Base-by-base conservation (phyloP, 257 asterid species). In the Solanum pinnatisectum region DNA sequence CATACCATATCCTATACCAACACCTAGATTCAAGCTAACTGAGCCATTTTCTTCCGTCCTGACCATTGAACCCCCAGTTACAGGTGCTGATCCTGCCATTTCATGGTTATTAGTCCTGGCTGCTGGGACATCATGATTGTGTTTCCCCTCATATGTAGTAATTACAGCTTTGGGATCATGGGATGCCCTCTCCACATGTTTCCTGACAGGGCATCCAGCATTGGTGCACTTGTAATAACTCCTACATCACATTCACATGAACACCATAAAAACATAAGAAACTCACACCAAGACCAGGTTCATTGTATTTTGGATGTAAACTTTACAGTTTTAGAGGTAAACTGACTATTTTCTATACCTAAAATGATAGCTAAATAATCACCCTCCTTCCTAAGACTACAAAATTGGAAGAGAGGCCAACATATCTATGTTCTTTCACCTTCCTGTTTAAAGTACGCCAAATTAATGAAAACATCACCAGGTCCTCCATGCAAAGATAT, bases 161-260 rank as follows among this genome's bases (percentile, higher is more conserved):
- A 97, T 96, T 76, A 97, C 99, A 63, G 99, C 98, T 94, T 94
- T 96, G 12, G 97, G 98, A 89, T 97, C 99, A 77, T 97, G 98
- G 5, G 98, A 95, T 27, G 99, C 99, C 92, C 99, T 93, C 87
- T 97, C 99, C 82, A 97, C 99, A 20, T 96, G 99, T 90, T 97
- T 97, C 91, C 99, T 90, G 85, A 97, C 99, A 2, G 96, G 98
- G 94, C 99, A 97, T 70, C 98, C 98, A 7, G 94, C 93, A 79
- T 92, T 93, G 25, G 99, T 96, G 92, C 99, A 97, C 92, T 97
- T 97, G 91, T 96, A 97, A 89, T 97, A 97, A 87, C 99, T 96
- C 99, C 99, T 97, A 95, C 73, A 90, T 91, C 76, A 76, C 86
- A 82, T 82, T 82, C 70, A 82, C 67, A 82, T 10, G 85, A 82